Evolutionary conservation across 2,329 filamentous ascomycete species (phyloP).

Genomic region (Colletotrichum sp.): DNA sequence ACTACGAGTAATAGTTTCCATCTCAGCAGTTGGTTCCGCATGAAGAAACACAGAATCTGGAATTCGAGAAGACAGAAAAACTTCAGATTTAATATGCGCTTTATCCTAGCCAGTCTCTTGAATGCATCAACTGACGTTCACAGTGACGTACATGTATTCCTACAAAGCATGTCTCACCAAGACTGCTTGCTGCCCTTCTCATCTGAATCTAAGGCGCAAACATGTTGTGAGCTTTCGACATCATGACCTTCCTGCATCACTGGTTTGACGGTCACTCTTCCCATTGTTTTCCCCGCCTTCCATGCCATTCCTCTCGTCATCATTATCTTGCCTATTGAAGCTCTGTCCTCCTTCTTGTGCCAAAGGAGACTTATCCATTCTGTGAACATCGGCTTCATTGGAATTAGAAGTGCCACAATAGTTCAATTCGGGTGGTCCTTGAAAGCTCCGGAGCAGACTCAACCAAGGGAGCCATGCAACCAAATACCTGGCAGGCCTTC

Average conservation of each 20-base stretch:
- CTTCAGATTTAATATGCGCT: not conserved
- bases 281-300: not conserved
- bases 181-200: not conserved
- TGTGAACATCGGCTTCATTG: not conserved
- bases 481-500: constrained; percentile 17
- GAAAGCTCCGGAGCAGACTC: constrained; percentile 22
- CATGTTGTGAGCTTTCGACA: not conserved
- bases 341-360: not conserved
- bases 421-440: not conserved
- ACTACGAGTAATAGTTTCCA: not conserved
- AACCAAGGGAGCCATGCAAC: constrained; percentile 28
- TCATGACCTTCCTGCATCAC: not conserved
- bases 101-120: not conserved
- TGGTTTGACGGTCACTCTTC: not conserved
- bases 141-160: not conserved
- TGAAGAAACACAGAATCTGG: not conserved
- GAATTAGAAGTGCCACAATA: not conserved
- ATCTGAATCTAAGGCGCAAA: not conserved
- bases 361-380: not conserved
- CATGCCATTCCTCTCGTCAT: not conserved
- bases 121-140: not conserved
- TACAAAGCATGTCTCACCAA: not conserved
- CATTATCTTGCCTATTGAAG: not conserved
- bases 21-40: not conserved
- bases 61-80: not conserved